Evolutionary conservation across 108 stramenopile species (phyloP).

Genomic region (Cyclotella cryptica): DNA sequence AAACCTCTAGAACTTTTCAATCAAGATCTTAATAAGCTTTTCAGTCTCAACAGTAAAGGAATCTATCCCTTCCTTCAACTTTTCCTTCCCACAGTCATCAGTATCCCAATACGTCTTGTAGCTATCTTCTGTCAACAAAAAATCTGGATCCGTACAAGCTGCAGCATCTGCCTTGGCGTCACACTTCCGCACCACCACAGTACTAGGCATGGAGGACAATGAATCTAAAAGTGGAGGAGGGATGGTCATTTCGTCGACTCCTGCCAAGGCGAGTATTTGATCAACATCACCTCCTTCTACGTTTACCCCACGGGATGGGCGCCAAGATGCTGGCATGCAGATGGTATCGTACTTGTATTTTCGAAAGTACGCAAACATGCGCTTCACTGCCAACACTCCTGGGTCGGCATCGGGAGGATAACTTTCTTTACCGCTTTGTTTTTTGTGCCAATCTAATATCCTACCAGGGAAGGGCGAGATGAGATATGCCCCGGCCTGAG

Average conservation of each 20-base stretch:
- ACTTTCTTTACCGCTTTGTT: slow-evolving; percentile 62
- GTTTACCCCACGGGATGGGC: slow-evolving; percentile 77
- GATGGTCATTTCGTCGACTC: slow-evolving; percentile 90
- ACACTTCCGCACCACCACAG: slow-evolving; percentile 43
- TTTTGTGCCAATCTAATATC: slow-evolving; percentile 96
- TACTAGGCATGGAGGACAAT: slow-evolving; percentile 44
- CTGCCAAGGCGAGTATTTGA: slow-evolving; percentile 87
- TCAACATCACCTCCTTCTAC: slow-evolving; percentile 75
- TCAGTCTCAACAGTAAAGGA: slow-evolving; percentile 87
- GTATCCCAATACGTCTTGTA: slow-evolving; percentile 81
- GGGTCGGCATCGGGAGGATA: slow-evolving; percentile 88
- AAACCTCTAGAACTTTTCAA: slow-evolving; percentile 60
- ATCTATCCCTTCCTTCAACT: slow-evolving; percentile 94
- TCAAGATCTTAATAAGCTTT: slow-evolving; percentile 85
- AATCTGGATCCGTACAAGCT: slow-evolving; percentile 67
- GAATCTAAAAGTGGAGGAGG: slow-evolving; percentile 76
- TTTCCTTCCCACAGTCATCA: slow-evolving; percentile 94
- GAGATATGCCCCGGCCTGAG: slow-evolving; percentile 93
- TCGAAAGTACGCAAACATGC: slow-evolving; percentile 94
- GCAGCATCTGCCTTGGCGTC: slow-evolving; percentile 57
- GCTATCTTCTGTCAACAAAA: slow-evolving; percentile 55
- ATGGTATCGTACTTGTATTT: slow-evolving; percentile 88
- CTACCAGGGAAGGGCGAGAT: slow-evolving; percentile 98
- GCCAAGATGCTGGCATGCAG: slow-evolving; percentile 98
- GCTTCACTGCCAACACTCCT: slow-evolving; percentile 86